Conservation (phyloP, 2,329 filamentous ascomycete genomes). For the Colletotrichum brevisporum region DNA sequence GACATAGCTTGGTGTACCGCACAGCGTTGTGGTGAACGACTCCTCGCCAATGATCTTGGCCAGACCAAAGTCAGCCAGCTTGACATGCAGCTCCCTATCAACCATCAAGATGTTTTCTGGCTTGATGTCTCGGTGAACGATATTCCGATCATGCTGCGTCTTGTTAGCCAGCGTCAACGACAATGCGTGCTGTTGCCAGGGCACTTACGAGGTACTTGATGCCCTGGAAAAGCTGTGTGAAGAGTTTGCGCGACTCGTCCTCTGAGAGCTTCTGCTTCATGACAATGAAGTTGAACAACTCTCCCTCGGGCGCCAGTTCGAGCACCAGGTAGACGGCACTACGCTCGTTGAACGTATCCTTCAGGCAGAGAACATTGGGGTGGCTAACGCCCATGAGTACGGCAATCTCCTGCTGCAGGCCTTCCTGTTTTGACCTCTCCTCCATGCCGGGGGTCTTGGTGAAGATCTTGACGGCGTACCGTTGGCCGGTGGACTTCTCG, state of each 20-base stretch:
- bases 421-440: slow-evolving; percentile 86
- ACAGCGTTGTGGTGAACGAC: slow-evolving; percentile 96
- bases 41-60: slow-evolving; percentile 99
- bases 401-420: slow-evolving; percentile 94
- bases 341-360: slow-evolving; percentile 93
- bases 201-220: slow-evolving; percentile 92
- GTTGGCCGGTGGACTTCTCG: slow-evolving; percentile 84
- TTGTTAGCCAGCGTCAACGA: slow-evolving; percentile 46
- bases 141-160: slow-evolving; percentile 90
- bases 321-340: slow-evolving; percentile 93
- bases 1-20: slow-evolving; percentile 97
- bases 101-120: slow-evolving; percentile 94
- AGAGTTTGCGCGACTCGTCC: slow-evolving; percentile 86
- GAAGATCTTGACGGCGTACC: slow-evolving; percentile 95
- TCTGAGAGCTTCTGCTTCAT: slow-evolving; percentile 91
- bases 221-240: slow-evolving; percentile 91
- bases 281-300: slow-evolving; percentile 96
- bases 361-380: slow-evolving; percentile 91
- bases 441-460: slow-evolving; percentile 87
- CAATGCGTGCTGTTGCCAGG: background rate
- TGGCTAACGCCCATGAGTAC: slow-evolving; percentile 98
- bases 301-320: slow-evolving; percentile 91
- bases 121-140: slow-evolving; percentile 98
- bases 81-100: slow-evolving; percentile 87
- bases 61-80: slow-evolving; percentile 95